Base-by-base conservation (phyloP, 129 eudicot genomes). In the Scalesia atractyloides region DNA sequence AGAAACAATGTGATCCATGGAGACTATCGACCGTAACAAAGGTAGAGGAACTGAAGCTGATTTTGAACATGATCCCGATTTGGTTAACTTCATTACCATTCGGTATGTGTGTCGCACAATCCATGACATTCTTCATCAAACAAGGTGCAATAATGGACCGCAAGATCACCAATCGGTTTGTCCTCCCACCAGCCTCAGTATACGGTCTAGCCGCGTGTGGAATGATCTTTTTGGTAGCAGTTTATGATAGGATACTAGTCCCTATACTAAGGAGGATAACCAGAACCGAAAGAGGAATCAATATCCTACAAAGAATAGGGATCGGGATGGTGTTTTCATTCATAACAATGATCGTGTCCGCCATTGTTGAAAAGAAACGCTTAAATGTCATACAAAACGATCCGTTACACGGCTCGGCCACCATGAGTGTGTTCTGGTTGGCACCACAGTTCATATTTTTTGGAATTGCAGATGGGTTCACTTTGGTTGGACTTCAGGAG, bases 401-500 rank as follows among this genome's bases (percentile, higher is more conserved):
- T 53, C 86, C 83, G 5, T 2, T 77, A 4, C 76, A 76, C 15
- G 79, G 91, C 33, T 84, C 91, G 3, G 24, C n/a, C 15, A 49
- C 82, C 33, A 79, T 91, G 92, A 91, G 89, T 30, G 92, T 82
- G 19, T 82, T 88, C 36, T 91, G 97, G 97, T 72, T 91, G 39
- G 92, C 87, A 15, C 97, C 97, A 1, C 96, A 88, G 47, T 91
- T 84, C 62, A 13, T 88, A 2, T 65, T 88, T 1, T 19, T 88
- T 8, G 97, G 97, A 19, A 43, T 88, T 0, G 96, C 86, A 10
- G 97, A 91, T 46, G 92, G 83, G 64, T 88, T 91, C 39, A 68
- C 86, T 6, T 73, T 91, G 4, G 96, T 91, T 18, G 97, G 96
- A 1, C 70, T 91, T 70, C 97, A 91, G 71, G 97, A 91, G 66